Evolutionary conservation across 2,329 filamentous ascomycete species (phyloP), one percentile per base, ranked within the genome.

Genomic region (Ophiostoma piceae): DNA sequence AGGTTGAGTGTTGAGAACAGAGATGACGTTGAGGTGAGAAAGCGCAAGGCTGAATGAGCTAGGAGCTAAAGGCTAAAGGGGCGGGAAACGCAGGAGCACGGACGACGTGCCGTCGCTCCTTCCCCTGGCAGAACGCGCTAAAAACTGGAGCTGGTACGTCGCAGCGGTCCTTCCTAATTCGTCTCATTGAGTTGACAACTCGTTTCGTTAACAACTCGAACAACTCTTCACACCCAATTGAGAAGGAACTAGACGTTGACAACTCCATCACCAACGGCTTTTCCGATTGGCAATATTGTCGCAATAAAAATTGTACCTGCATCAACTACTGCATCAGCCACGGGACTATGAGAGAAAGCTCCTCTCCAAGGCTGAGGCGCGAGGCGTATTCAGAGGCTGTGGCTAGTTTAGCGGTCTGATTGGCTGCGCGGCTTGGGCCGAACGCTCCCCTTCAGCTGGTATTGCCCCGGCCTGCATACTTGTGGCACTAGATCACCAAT

Each of bases 341-440:
- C 26, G 19, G 32, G 41, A 14, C 9, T 41, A 41, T 41, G 9
- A 19, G 29, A 39, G 29, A 19, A 29, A 41, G 54, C 39, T 43
- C 66, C 66, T 68, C 69, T 32, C 19, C 66, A 29, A 70, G 68
- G 68, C 70, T 70, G 70, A 68, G 67, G 41, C 47, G 70, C 70
- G 32, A 69, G 70, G 70, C 70, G 37, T 71, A 64, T 64, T 69
- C 35, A 51, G 22, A n/a, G 37, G n/a, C n/a, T 68, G 64, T 66
- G 67, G 67, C 62, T 35, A 62, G 57, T 66, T 16, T 43, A 12
- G 37, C 62, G 39, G 14, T 39, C 67, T 69, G 51, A 69, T 71
- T 71, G 70, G 70, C 64, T 65, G 39, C 43, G 41, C 51, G 5
- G 29, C 12, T 14, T 19, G 37, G 26, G 65, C 65, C 26, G 65